Evolutionary conservation across 805 yeast genomes (phyloP).

Genomic region (Yarrowia sp.): DNA sequence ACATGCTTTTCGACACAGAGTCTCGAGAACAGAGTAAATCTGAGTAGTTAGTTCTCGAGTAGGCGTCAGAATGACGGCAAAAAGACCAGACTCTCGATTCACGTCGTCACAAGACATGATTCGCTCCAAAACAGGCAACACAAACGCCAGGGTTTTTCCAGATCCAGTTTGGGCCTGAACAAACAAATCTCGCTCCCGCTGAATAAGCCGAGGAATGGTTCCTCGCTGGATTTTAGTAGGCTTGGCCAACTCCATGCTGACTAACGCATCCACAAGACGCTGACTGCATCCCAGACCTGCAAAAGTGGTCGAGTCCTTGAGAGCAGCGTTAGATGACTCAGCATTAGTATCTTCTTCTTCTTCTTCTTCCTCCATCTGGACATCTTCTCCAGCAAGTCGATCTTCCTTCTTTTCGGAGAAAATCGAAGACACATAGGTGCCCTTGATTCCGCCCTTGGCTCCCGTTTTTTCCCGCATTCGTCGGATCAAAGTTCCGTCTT

Average conservation of each 20-base stretch:
- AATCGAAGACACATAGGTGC: slow-evolving; percentile 29
- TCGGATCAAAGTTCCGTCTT: neutral
- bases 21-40: slow-evolving; percentile 75
- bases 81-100: slow-evolving; percentile 71
- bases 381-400: slow-evolving; percentile 39
- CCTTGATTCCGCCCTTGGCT: slow-evolving; percentile 27
- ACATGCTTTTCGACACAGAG: slow-evolving; percentile 57
- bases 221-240: slow-evolving; percentile 89
- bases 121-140: slow-evolving; percentile 75
- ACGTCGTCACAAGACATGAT: slow-evolving; percentile 54
- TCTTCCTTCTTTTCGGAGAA: slow-evolving; percentile 67
- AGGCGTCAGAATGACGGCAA: slow-evolving; percentile 86
- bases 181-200: slow-evolving; percentile 60
- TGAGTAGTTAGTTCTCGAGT: slow-evolving; percentile 94
- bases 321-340: slow-evolving; percentile 81
- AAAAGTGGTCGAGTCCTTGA: slow-evolving; percentile 65
- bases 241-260: slow-evolving; percentile 45
- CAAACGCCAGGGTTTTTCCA: slow-evolving; percentile 89
- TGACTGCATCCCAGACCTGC: slow-evolving; percentile 65
- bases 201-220: slow-evolving; percentile 61
- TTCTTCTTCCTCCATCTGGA: slow-evolving; percentile 41
- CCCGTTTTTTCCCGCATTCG: slow-evolving; percentile 23
- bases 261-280: slow-evolving; percentile 52
- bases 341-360: slow-evolving; percentile 36
- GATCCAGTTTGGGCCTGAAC: slow-evolving; percentile 98